Percentiles rank a stretch among this genome's conserved stretches.
Conservation (phyloP, 345 rosid genomes). For the Lumnitzera racemosa region DNA sequence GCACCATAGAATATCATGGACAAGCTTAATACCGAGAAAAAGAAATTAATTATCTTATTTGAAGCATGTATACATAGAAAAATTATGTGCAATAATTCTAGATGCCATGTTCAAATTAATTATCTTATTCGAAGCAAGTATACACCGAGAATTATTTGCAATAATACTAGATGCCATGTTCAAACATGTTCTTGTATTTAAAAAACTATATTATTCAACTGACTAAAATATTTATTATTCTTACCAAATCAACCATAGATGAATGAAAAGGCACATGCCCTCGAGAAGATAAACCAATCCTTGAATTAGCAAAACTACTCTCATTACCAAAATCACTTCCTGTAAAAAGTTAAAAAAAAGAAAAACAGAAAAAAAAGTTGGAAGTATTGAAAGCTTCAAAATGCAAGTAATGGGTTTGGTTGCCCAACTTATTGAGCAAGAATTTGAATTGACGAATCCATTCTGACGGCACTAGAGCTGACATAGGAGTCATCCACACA, state of each 20-base stretch:
- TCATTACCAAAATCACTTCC: constrained; percentile 38
- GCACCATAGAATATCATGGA: no score
- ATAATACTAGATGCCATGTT: no score
- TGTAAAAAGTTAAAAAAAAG: constrained; percentile 31
- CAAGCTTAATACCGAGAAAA: no score
- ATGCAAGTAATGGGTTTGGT: constrained; percentile 15
- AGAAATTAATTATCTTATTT: no score
- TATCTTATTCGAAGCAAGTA: no score
- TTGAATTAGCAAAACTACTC: constrained; percentile 49
- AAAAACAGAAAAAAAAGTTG: not conserved
- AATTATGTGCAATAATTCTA: no score
- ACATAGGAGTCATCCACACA: constrained; percentile 28
- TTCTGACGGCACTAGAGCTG: constrained; percentile 26
- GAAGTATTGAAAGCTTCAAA: constrained; percentile 7
- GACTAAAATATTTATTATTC: no score
- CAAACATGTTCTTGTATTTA: not conserved
- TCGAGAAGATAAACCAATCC: constrained; percentile 30
- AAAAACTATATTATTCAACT: not conserved
- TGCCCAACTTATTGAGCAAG: constrained; percentile 39
- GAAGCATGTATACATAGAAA: no score
- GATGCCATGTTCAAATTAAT: no score
- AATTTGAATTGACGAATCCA: constrained; percentile 27
- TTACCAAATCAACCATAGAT: no score
- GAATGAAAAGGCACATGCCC: constrained; percentile 14
- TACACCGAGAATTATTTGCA: no score